These are phyloP conservation scores for Penicillium sp. DNA, from an alignment of 2,329 filamentous ascomycete genomes.

Conservation along the genomic window DNA sequence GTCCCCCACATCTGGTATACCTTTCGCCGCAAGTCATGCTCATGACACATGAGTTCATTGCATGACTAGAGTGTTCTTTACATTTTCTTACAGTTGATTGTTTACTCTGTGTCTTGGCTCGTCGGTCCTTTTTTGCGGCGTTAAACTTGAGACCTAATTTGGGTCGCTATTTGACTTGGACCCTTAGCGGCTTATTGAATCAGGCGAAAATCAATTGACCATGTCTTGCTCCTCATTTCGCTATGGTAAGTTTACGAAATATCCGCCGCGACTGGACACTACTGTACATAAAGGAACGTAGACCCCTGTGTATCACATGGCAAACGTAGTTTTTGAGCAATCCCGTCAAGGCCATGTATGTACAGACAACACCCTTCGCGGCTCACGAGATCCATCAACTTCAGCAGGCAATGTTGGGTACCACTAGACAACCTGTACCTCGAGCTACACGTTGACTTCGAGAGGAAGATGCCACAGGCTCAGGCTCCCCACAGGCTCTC, in stretches of 20 bases:
- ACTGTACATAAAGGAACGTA: neutral
- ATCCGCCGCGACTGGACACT: neutral
- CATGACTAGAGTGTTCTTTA: constrained; percentile 17
- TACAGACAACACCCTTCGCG: neutral
- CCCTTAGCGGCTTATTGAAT: constrained; percentile 27
- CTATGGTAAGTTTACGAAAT: neutral
- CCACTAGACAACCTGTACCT: neutral
- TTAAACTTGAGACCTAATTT: constrained; percentile 17
- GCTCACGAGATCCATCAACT: neutral
- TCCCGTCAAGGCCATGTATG: neutral
- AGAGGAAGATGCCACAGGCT: neutral
- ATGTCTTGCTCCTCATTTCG: constrained; percentile 12
- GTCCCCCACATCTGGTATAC: constrained; percentile 15
- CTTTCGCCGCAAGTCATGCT: constrained; percentile 24
- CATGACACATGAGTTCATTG: constrained; percentile 18
- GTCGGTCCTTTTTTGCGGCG: constrained; percentile 23
- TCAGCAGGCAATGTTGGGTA: too few relatives aligned
- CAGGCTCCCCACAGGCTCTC: neutral
- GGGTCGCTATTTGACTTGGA: constrained; percentile 10
- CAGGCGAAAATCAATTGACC: constrained; percentile 18
- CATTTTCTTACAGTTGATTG: constrained; percentile 28
- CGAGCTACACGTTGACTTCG: neutral
- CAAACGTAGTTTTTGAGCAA: neutral
- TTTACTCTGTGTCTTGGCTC: constrained; percentile 23
- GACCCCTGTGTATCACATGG: neutral